Evolutionary conservation across 345 rosid species (phyloP).

Genomic region (Eucalyptus marginata): DNA sequence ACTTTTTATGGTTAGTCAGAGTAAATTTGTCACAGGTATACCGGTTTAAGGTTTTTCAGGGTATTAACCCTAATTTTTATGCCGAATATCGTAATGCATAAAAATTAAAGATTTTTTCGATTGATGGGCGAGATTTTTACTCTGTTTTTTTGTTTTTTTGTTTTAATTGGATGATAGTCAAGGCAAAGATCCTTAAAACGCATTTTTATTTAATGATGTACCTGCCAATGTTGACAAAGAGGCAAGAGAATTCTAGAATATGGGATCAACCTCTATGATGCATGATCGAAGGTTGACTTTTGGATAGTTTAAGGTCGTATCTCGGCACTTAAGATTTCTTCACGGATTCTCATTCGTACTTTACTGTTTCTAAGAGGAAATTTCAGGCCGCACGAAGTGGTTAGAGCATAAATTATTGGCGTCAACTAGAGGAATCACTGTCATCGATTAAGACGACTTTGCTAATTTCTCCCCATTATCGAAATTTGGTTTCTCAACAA

Average conservation of each 20-base stretch:
- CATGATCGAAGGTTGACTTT: background rate
- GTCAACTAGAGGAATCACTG: background rate
- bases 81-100: background rate
- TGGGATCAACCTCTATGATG: background rate
- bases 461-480: background rate
- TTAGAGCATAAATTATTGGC: background rate
- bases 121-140: background rate
- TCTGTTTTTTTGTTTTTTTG: rapidly evolving
- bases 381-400: background rate
- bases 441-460: background rate
- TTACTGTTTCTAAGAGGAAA: background rate
- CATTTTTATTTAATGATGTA: background rate
- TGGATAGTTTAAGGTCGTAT: background rate
- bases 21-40: too few species aligned
- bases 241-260: background rate
- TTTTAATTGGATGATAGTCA: too few species aligned
- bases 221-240: background rate
- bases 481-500: background rate
- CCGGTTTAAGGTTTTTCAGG: too few species aligned
- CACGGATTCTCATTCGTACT: background rate
- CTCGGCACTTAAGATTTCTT: background rate
- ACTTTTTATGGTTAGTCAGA: too few species aligned
- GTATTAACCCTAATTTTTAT: background rate
- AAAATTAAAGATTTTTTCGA: background rate
- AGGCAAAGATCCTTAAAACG: background rate